Evolutionary conservation across 1,284 basidiomycete genomes (phyloP), one percentile per base, ranked within the genome.

Genomic region (Puccinia coronata): DNA sequence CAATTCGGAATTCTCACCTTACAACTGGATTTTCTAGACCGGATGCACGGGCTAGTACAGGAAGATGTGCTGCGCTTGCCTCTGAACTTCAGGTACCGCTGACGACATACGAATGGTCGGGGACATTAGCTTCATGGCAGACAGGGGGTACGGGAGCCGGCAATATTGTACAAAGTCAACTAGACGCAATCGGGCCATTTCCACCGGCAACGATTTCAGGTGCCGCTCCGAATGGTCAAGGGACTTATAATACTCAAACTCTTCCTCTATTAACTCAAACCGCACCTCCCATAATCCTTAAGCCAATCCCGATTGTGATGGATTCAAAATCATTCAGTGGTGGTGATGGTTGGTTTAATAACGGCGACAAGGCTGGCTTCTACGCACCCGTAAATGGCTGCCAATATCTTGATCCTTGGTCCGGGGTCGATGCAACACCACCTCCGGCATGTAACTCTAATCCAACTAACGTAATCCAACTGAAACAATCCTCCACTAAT

Each of bases 351-450:
- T 57, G 78, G 55, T 65, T 53, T 16, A 70, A 67, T 51, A 47
- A 49, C 63, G 43, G 47, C 41, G 71, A 81, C 43, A 55, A 28
- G 31, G 31, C n/a, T 12, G 79, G 70, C 5, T 81, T 39, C n/a
- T 74, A 41, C 25, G 71, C 41, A 5, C 71, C 79, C 20, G 47
- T 73, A 20, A 53, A 31, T 43, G 79, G 79, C 43, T 81, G 79
- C 43, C 39, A 61, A 63, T 81, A 81, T 43, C 79, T 81, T 51
- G 79, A 81, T 74, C 71, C 79, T 31, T 81, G 79, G 79, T 34
- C 25, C 67, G 79, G 59, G 18, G 28, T 65, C 25, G 59, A 59
- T 11, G 57, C 31, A 23, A 57, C 55, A 11, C n/a, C 43, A 51
- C 79, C 79, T 20, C 0, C 57, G 8, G n/a, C 70, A 51, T 81